Conservation (phyloP, 179 eudicot genomes). For the Heliamphora pulchella region DNA sequence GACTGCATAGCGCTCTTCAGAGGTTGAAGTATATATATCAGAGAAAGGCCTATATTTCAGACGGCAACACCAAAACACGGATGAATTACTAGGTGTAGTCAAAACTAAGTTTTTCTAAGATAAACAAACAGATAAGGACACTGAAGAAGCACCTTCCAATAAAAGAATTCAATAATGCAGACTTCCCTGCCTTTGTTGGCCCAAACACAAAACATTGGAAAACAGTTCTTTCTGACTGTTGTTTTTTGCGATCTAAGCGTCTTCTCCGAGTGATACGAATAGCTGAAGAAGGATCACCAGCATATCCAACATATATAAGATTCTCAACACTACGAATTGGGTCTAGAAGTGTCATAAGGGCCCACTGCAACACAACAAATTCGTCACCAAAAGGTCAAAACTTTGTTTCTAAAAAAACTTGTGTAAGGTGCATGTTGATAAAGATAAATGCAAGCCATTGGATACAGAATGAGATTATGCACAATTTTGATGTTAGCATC, state of each 20-base stretch:
- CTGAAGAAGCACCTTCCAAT: constrained; percentile 55
- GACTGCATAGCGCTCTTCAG: constrained; percentile 62
- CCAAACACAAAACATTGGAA: constrained; percentile 95
- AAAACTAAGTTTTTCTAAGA: background rate
- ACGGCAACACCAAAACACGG: constrained; percentile 9
- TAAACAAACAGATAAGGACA: background rate
- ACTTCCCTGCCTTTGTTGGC: constrained; percentile 77
- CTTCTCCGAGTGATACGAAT: constrained; percentile 71
- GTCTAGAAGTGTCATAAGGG: constrained; percentile 85
- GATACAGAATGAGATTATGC: background rate
- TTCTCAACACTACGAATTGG: constrained; percentile 80
- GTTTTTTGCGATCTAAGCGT: constrained; percentile 77
- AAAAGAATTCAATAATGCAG: constrained; percentile 68
- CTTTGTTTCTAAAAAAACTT: no score
- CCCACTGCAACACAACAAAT: constrained; percentile 61
- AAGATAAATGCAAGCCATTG: background rate
- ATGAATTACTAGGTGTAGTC: background rate
- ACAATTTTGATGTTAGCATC: background rate
- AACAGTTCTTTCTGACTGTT: constrained; percentile 73
- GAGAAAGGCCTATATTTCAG: constrained; percentile 57
- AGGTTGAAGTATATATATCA: constrained; percentile 43
- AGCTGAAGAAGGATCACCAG: constrained; percentile 79
- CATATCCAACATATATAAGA: constrained; percentile 73
- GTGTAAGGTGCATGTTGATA: background rate
- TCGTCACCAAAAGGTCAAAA: background rate